Conservation (phyloP, 176 grass and related monocot genomes). For the Musa acuminata region DNA sequence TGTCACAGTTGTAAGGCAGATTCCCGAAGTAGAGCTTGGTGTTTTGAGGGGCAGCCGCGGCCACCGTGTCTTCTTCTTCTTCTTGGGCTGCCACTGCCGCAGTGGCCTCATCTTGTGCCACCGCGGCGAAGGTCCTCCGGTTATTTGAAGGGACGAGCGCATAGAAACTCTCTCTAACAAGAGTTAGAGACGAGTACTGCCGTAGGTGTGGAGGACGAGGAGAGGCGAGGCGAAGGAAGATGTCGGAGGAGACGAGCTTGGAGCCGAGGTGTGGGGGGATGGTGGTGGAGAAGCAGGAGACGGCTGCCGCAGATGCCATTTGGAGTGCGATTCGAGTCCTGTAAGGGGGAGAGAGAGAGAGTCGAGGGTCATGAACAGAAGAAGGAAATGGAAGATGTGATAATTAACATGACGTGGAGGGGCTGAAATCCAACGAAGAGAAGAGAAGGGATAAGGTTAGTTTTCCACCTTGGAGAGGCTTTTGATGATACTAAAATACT, state of each 20-base stretch:
- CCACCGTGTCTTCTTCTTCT: constrained; percentile 5
- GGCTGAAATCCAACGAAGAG: constrained; percentile 35
- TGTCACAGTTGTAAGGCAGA: constrained; percentile 94
- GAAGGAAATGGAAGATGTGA: not conserved
- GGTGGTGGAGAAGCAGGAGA: constrained; percentile 53
- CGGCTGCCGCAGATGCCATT: constrained; percentile 15
- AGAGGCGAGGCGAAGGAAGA: not conserved
- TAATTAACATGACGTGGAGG: constrained; percentile 40
- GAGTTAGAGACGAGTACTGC: not conserved
- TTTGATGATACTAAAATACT: too few species aligned
- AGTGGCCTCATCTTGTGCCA: constrained; percentile 45
- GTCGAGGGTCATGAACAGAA: not conserved
- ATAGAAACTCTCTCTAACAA: not conserved
- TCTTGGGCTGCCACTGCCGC: constrained; percentile 29
- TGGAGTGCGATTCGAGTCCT: not conserved
- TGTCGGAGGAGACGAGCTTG: constrained; percentile 9
- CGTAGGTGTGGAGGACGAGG: constrained; percentile 1
- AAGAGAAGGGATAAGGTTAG: constrained; percentile 23
- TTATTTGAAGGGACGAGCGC: not conserved
- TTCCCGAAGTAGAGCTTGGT: constrained; percentile 95
- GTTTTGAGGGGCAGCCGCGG: not conserved
- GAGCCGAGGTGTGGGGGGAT: constrained; percentile 18
- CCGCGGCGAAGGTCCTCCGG: constrained; percentile 13
- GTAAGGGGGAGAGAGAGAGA: not conserved
- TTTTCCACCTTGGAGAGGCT: not conserved